Conservation (phyloP, 805 yeast genomes). For the Kregervanrija pseudodelftensis region DNA sequence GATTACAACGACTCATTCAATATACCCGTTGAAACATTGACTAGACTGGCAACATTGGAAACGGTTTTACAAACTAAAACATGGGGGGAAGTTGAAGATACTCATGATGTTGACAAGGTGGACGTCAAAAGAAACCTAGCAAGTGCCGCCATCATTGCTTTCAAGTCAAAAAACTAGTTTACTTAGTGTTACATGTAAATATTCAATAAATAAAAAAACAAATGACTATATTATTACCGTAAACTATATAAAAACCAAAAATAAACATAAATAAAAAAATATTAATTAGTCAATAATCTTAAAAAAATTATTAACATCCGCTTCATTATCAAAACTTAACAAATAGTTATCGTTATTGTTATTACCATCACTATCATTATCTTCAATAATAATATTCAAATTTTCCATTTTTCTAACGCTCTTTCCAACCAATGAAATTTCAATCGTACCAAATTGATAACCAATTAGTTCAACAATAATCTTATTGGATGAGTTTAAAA, state of each 20-base stretch:
- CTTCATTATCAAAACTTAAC: slow-evolving; percentile 6
- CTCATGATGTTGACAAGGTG: slow-evolving; percentile 94
- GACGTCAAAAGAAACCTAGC: slow-evolving; percentile 80
- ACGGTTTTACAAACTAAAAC: slow-evolving; percentile 74
- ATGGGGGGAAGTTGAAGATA: slow-evolving; percentile 99
- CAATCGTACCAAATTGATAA: slow-evolving; percentile 13
- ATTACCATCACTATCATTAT: background rate
- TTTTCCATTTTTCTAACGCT: slow-evolving; percentile 3
- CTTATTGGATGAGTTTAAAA: background rate
- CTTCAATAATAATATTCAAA: slow-evolving; percentile 2
- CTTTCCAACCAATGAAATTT: background rate
- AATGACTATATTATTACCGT: background rate
- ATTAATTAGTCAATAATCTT: background rate
- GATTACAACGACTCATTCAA: slow-evolving; percentile 22
- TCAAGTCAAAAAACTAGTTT: slow-evolving; percentile 1
- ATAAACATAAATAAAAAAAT: background rate
- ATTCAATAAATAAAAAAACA: background rate
- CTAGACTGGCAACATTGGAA: slow-evolving; percentile 74
- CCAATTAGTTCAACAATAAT: slow-evolving; percentile 9
- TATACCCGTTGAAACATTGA: slow-evolving; percentile 58
- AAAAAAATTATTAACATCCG: no score
- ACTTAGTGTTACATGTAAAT: background rate
- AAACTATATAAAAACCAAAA: background rate
- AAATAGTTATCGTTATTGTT: slow-evolving; percentile 1
- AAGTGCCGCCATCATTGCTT: slow-evolving; percentile 60